phyloP scores from a whole-genome alignment of 2,329 filamentous ascomycete genomes.

The Exophiala sideris region DNA sequence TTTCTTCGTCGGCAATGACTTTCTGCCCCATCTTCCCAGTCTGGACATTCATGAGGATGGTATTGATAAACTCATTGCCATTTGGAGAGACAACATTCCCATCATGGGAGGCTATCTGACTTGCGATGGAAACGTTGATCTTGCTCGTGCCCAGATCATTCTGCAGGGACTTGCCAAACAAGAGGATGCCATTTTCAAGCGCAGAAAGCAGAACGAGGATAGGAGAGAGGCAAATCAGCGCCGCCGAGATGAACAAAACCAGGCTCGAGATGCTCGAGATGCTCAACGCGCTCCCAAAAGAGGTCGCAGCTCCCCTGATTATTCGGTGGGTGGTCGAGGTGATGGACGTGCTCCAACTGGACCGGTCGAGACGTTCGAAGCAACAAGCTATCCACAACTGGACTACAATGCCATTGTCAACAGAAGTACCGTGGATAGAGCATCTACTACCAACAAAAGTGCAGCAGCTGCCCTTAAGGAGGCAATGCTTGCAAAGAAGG shows the following conservation, averaged over 20 bases:
- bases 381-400: constrained; percentile 44
- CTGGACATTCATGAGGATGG: constrained; percentile 95
- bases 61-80: constrained; percentile 92
- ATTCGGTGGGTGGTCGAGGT: constrained; percentile 32
- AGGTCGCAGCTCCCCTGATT: constrained; percentile 45
- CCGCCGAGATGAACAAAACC: constrained; percentile 69
- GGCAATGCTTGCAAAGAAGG: constrained; percentile 57
- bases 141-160: constrained; percentile 82
- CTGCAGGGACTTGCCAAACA: constrained; percentile 83
- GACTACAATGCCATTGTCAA: constrained; percentile 90
- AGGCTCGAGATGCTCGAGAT: constrained; percentile 45
- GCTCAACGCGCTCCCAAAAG: constrained; percentile 39
- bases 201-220: constrained; percentile 81
- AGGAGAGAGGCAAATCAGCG: constrained; percentile 75
- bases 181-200: constrained; percentile 88
- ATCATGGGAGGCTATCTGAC: constrained; percentile 94
- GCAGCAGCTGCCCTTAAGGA: constrained; percentile 85
- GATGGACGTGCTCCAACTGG: constrained; percentile 39
- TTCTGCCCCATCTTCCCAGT: constrained; percentile 93
- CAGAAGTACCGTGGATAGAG: constrained; percentile 61
- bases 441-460: constrained; percentile 86
- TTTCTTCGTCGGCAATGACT: constrained; percentile 98
- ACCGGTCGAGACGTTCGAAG: constrained; percentile 34
- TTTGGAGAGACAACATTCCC: constrained; percentile 91
- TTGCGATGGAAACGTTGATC: constrained; percentile 87